phyloP scores from a whole-genome alignment of 1,284 basidiomycete genomes.

The Pascua guehoae region DNA sequence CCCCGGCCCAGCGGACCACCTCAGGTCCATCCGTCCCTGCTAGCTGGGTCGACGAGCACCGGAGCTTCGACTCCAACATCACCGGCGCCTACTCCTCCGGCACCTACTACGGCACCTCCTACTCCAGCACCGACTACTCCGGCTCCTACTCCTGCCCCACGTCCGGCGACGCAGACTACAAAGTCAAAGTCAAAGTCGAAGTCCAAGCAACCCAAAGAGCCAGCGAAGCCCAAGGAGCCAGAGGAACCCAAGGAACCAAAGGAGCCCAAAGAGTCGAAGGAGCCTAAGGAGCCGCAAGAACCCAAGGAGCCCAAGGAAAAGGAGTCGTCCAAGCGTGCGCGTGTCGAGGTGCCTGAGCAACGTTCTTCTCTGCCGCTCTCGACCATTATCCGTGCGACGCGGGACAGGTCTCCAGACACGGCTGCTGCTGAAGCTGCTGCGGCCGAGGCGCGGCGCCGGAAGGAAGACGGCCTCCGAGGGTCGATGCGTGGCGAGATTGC shows the following conservation, averaged over 20 bases:
- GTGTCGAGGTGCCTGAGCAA: constrained; percentile 5
- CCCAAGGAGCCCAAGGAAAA: not conserved
- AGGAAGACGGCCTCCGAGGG: constrained; percentile 36
- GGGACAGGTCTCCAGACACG: no score
- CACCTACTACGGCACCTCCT: not conserved
- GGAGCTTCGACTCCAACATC: not conserved
- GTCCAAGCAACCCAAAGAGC: no score
- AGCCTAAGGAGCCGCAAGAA: no score
- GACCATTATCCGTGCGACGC: not conserved
- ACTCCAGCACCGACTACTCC: not conserved
- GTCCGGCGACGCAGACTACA: not conserved
- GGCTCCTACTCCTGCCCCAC: not conserved
- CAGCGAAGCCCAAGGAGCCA: no score
- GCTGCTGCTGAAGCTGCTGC: not conserved
- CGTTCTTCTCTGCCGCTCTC: not conserved
- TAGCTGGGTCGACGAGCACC: not conserved
- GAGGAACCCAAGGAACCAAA: no score
- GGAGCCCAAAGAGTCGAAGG: no score
- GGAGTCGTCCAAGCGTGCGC: constrained; percentile 1
- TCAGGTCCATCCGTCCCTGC: no score
- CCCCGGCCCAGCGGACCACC: not conserved
- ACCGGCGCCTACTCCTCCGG: not conserved
- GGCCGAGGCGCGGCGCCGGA: constrained; percentile 7
- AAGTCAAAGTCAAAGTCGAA: constrained; percentile 2
- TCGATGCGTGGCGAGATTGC: constrained; percentile 44